Percentiles rank a stretch among this genome's conserved stretches.
Conservation (phyloP, 345 rosid species). For the Boechera stricta region DNA sequence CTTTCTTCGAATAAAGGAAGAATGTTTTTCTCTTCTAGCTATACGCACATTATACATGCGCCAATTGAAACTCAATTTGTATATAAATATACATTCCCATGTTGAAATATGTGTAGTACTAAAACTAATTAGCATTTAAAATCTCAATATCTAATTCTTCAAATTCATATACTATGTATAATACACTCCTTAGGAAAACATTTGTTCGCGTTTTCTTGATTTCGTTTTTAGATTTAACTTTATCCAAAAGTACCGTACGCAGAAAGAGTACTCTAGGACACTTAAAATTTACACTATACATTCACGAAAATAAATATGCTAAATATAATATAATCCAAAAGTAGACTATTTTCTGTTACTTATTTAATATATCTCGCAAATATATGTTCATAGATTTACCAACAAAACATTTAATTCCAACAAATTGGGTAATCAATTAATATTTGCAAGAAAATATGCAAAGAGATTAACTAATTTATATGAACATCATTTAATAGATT, state of each 20-base stretch:
- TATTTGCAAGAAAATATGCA: slow-evolving; percentile 15
- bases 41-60: background rate
- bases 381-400: background rate
- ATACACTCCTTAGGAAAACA: background rate
- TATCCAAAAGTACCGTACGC: background rate
- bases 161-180: background rate
- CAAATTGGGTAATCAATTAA: slow-evolving; percentile 28
- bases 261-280: background rate
- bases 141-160: background rate
- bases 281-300: background rate
- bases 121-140: background rate
- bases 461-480: slow-evolving; percentile 17
- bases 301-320: background rate
- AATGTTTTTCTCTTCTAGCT: background rate
- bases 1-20: background rate
- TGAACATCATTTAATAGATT: slow-evolving; percentile 25
- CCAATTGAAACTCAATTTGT: too few species aligned
- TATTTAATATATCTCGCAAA: background rate
- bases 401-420: slow-evolving; percentile 20
- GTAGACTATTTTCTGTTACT: background rate
- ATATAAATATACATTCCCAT: background rate
- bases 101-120: background rate
- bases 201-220: background rate
- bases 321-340: slow-evolving; percentile 5
- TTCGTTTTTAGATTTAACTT: background rate